These are phyloP conservation scores for Anethum foeniculum DNA, from an alignment of 140 eudicot species.

Conservation along the genomic window DNA sequence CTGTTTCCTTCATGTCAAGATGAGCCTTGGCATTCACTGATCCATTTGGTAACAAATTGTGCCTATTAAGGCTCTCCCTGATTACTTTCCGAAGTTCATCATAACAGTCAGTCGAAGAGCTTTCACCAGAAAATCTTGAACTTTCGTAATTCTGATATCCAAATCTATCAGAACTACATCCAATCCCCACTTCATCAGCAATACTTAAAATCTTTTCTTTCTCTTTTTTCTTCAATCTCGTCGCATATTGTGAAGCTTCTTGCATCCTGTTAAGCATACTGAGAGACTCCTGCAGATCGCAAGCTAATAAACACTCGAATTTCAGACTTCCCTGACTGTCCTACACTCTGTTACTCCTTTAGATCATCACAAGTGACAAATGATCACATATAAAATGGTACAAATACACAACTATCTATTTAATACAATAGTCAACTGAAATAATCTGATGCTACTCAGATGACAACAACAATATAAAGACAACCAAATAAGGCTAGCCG, in stretches of 20 bases:
- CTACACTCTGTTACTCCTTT: conserved; percentile 65
- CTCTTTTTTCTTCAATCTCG: conserved; percentile 37
- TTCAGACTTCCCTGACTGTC: conserved; percentile 34
- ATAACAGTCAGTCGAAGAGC: conserved; percentile 50
- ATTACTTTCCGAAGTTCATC: conserved; percentile 65
- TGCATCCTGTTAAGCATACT: conserved; percentile 54
- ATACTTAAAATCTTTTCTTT: conserved; percentile 19
- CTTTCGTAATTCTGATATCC: conserved; percentile 22
- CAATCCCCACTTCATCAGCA: conserved; percentile 19
- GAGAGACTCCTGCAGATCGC: conserved; percentile 64
- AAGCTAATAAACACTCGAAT: conserved; percentile 48
- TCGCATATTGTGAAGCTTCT: conserved; percentile 38
- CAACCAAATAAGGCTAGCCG: conserved; percentile 16
- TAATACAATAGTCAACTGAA: conserved; percentile 25
- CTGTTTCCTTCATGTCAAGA: conserved; percentile 24
- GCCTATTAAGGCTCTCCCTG: conserved; percentile 57
- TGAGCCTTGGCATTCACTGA: conserved; percentile 24
- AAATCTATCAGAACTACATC: conserved; percentile 25
- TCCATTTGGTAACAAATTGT: conserved; percentile 47
- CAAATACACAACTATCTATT: conserved; percentile 60
- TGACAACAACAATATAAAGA: neutral
- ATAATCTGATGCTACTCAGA: conserved; percentile 29
- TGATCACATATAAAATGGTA: conserved; percentile 43
- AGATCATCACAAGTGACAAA: conserved; percentile 90
- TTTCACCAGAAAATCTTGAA: conserved; percentile 29